Evolutionary conservation across 2,329 filamentous ascomycete species (phyloP).

Genomic region (Rhynchosporium graminicola): DNA sequence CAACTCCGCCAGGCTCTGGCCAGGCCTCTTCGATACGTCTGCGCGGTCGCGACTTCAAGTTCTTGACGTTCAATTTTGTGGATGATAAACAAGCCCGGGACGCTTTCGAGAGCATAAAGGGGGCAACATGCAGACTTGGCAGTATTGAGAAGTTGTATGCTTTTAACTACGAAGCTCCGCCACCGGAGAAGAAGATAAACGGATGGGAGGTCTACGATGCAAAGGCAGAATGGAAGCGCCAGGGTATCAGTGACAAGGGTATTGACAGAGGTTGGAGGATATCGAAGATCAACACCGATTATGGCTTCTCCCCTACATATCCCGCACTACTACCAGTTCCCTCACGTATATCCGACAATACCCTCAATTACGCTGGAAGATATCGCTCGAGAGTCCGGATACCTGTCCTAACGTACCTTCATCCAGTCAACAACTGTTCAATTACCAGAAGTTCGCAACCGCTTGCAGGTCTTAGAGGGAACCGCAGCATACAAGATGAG

Average conservation of each 20-base stretch:
- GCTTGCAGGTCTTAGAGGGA: conserved; percentile 79
- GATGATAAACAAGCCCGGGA: conserved; percentile 75
- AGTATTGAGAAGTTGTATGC: conserved; percentile 88
- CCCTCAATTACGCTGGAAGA: conserved; percentile 85
- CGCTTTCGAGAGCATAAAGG: conserved; percentile 82
- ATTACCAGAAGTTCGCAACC: conserved; percentile 96
- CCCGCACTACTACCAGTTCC: conserved; percentile 84
- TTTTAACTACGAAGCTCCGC: conserved; percentile 78
- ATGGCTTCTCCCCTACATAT: conserved; percentile 90
- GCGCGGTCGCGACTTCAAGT: conserved; percentile 90
- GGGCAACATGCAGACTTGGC: conserved; percentile 77
- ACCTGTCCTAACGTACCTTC: conserved; percentile 89
- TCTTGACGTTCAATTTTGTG: conserved; percentile 85
- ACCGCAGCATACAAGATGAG: conserved; percentile 94
- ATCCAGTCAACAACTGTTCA: conserved; percentile 93
- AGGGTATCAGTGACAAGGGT: conserved; percentile 84
- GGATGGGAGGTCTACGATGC: conserved; percentile 87
- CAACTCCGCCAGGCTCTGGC: conserved; percentile 67
- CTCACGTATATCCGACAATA: conserved; percentile 90
- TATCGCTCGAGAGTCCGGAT: conserved; percentile 90
- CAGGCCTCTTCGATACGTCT: conserved; percentile 81
- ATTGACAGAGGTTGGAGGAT: conserved; percentile 71
- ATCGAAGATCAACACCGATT: conserved; percentile 86
- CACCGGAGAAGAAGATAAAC: conserved; percentile 71
- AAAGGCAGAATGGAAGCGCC: conserved; percentile 78